Percentiles rank a stretch among this genome's conserved stretches.
Conservation (phyloP, 2,329 filamentous ascomycete species). For the Fusarium fracticaudum region DNA sequence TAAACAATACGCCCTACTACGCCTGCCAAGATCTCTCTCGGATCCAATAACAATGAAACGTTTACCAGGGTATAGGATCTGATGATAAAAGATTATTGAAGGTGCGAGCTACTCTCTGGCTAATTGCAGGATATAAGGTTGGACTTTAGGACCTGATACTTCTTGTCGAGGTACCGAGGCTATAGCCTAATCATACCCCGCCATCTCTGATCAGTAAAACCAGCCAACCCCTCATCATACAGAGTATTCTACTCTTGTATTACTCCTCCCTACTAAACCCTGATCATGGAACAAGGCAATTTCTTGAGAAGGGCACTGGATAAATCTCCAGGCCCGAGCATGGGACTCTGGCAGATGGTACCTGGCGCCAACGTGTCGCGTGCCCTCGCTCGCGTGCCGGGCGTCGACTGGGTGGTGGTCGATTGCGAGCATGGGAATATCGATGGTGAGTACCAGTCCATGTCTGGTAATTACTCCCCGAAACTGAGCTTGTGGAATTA, state of each 20-base stretch:
- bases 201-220: not conserved
- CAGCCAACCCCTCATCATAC: not conserved
- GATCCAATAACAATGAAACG: not conserved
- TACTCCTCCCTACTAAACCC: rapidly evolving
- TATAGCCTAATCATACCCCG: not conserved
- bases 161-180: not conserved
- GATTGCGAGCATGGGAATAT: not conserved
- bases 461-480: not conserved
- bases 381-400: not conserved
- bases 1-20: too few relatives aligned
- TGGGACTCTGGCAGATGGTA: not conserved
- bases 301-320: not conserved
- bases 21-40: not conserved
- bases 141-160: not conserved
- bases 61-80: not conserved
- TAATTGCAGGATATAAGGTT: not conserved
- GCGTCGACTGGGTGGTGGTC: not conserved
- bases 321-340: not conserved
- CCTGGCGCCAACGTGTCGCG: not conserved
- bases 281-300: not conserved
- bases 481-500: not conserved
- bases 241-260: not conserved
- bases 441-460: not conserved
- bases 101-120: too few relatives aligned
- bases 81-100: rapidly evolving